Evolutionary conservation across 768 basidiomycete species (phyloP).

Genomic region (Boletus rufocinnamomeus): DNA sequence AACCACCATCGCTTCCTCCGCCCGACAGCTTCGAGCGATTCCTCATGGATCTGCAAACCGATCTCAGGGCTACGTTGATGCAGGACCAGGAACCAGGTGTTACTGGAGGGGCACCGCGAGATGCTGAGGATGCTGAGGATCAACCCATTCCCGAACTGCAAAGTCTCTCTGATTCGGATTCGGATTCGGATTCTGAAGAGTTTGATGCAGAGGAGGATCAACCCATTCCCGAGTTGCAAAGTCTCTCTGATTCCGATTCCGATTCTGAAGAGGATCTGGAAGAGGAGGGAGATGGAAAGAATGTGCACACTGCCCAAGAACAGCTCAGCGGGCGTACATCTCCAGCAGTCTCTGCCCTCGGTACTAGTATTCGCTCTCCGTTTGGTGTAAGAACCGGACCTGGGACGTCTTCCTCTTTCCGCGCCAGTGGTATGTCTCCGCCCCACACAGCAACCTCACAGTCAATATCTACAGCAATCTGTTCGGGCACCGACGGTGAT

Average conservation of each 20-base stretch:
- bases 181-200: constrained; percentile 36
- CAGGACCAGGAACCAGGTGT: constrained; percentile 31
- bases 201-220: constrained; percentile 27
- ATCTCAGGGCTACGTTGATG: constrained; percentile 64
- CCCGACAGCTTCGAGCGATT: constrained; percentile 83
- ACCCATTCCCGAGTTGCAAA: constrained; percentile 28
- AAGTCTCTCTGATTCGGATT: constrained; percentile 27
- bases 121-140: constrained; percentile 20
- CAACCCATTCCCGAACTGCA: constrained; percentile 28
- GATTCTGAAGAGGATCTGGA: constrained; percentile 34
- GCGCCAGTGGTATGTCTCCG: constrained; percentile 1
- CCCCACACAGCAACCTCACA: constrained; percentile 5
- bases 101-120: constrained; percentile 7
- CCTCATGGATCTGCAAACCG: constrained; percentile 73
- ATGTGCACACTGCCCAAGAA: constrained; percentile 27
- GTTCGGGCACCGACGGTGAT: constrained; percentile 1
- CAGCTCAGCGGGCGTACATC: constrained; percentile 28
- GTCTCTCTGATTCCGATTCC: constrained; percentile 26
- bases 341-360: constrained; percentile 28
- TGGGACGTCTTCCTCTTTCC: constrained; percentile 10
- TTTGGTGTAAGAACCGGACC: constrained; percentile 7
- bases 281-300: constrained; percentile 31
- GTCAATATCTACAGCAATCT: constrained; percentile 13
- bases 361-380: constrained; percentile 13
- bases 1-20: constrained; percentile 35